Percentiles rank a stretch among this genome's conserved stretches.
phyloP scores from a whole-genome alignment of 306 rosid species.

The Prosopis cineraria region DNA sequence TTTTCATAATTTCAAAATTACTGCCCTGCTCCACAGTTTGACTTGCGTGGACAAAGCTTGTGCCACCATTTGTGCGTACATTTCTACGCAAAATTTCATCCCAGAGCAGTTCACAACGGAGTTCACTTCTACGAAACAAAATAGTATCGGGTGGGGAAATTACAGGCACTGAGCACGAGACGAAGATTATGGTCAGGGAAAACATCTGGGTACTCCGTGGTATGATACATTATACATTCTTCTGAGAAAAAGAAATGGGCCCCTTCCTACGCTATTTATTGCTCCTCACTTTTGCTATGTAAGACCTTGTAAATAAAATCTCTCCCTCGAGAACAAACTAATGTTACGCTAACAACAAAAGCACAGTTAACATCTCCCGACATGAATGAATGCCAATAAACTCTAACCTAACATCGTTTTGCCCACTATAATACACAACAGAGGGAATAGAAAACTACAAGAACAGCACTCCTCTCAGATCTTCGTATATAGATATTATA shows the following conservation, averaged over 20 bases:
- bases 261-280: neutral
- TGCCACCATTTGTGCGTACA: neutral
- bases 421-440: conserved; percentile 15
- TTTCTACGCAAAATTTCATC: neutral
- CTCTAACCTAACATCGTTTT: conserved; percentile 1
- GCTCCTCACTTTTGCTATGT: neutral
- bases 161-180: neutral
- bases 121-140: neutral
- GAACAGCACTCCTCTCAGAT: conserved; percentile 28
- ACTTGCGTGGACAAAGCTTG: neutral
- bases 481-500: neutral
- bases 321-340: neutral
- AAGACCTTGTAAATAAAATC: neutral
- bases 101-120: too few relatives aligned
- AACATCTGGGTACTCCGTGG: neutral
- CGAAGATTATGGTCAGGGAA: neutral
- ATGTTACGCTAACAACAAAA: neutral
- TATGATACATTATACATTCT: neutral
- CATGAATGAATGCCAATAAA: neutral
- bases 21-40: too few relatives aligned
- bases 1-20: neutral
- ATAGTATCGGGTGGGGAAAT: neutral
- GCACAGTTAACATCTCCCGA: neutral
- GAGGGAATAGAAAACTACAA: neutral
- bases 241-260: neutral